Evolutionary conservation across 768 basidiomycete genomes (phyloP).

Genomic region (Mrakia frigida): DNA sequence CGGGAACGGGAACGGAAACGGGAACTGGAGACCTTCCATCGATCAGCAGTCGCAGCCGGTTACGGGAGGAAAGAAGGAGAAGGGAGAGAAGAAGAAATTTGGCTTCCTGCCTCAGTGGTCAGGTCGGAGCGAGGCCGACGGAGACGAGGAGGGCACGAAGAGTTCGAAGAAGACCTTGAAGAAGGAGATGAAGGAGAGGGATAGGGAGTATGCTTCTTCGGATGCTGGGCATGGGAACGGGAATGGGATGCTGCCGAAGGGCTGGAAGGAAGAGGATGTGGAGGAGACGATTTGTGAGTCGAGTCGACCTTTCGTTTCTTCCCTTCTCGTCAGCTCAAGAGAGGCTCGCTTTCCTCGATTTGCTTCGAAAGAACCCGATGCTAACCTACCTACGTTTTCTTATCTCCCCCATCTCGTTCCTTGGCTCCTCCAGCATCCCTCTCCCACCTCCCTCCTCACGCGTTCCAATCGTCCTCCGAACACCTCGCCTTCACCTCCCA

Average conservation of each 20-base stretch:
- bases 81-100: slow-evolving; percentile 24
- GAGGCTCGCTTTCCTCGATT: too few relatives aligned
- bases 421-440: not conserved
- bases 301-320: too few relatives aligned
- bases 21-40: not conserved
- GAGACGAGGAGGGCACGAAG: slow-evolving; percentile 9
- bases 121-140: not conserved
- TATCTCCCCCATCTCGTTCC: not conserved
- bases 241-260: not conserved
- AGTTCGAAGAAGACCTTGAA: not conserved
- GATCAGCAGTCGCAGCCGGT: not conserved
- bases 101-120: slow-evolving; percentile 11
- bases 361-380: not conserved
- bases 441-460: slow-evolving; percentile 12
- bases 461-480: slow-evolving; percentile 20
- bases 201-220: not conserved
- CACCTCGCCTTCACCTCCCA: slow-evolving; percentile 7
- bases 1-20: not conserved
- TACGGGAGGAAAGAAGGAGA: not conserved
- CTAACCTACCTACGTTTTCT: not conserved
- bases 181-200: slow-evolving; percentile 17
- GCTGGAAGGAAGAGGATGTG: slow-evolving; percentile 12
- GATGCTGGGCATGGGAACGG: not conserved
- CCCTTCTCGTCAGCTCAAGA: too few relatives aligned
- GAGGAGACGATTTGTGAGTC: slow-evolving; percentile 12